Conservation (phyloP, 2,329 filamentous ascomycete genomes). For the Knufia petricola region DNA sequence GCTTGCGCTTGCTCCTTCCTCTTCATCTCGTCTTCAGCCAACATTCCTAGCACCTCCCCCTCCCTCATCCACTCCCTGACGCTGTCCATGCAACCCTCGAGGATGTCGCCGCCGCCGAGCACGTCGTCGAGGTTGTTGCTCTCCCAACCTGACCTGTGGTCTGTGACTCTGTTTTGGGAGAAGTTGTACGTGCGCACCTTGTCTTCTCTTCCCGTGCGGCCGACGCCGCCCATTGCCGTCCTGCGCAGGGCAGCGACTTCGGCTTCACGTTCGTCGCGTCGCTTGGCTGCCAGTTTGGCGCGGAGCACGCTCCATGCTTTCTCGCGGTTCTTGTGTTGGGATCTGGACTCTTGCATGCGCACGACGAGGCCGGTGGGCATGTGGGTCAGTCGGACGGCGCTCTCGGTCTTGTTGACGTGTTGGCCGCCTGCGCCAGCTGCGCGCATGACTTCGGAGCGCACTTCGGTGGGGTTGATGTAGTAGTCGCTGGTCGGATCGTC, state of each 20-base stretch:
- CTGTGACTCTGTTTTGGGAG: conserved; percentile 70
- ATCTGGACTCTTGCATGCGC: conserved; percentile 84
- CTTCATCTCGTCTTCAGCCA: conserved; percentile 52
- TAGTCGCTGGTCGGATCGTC: conserved; percentile 86
- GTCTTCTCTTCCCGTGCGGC: conserved; percentile 75
- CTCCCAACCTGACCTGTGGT: conserved; percentile 73
- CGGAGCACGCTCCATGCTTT: conserved; percentile 79
- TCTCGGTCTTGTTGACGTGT: conserved; percentile 98
- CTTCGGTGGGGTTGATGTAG: conserved; percentile 76
- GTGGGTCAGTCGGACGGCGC: conserved; percentile 86
- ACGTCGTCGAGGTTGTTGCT: conserved; percentile 72
- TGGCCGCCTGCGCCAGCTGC: conserved; percentile 88
- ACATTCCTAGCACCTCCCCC: conserved; percentile 61
- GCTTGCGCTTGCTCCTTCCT: too few species aligned
- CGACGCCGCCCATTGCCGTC: conserved; percentile 67
- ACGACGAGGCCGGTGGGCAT: conserved; percentile 77
- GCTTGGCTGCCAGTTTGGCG: conserved; percentile 67
- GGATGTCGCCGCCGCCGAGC: conserved; percentile 61
- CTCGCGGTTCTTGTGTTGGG: conserved; percentile 80
- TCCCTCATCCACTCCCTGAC: conserved; percentile 67
- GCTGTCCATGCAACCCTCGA: conserved; percentile 69
- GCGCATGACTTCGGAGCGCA: conserved; percentile 79
- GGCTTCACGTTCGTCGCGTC: conserved; percentile 74
- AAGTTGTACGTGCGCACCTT: conserved; percentile 92
- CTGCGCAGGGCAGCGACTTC: conserved; percentile 64